These are phyloP conservation scores for Vaccinium corymbosum DNA, from an alignment of 148 eudicot species.

Conservation along the genomic window DNA sequence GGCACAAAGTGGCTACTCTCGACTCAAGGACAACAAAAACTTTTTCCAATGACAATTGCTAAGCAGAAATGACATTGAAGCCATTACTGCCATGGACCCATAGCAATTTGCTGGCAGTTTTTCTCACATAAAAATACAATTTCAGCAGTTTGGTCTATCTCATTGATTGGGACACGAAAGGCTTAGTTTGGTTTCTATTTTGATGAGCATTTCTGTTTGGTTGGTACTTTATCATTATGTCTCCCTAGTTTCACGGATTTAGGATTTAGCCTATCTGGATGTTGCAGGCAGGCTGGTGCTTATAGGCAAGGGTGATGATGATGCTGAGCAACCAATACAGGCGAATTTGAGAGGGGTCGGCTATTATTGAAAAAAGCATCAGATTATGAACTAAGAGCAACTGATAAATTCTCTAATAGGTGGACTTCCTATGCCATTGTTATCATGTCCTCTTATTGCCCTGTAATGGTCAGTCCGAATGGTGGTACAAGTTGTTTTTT, in stretches of 20 bases:
- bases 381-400: not conserved
- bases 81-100: not conserved
- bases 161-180: not conserved
- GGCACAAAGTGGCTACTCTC: too few species aligned
- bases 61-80: not conserved
- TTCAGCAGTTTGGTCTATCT: not conserved
- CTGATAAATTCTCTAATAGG: not conserved
- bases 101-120: not conserved
- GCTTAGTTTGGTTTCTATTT: not conserved
- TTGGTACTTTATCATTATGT: not conserved
- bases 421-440: not conserved
- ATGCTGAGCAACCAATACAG: constrained; percentile 26
- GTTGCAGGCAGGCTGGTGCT: constrained; percentile 59
- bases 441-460: constrained; percentile 5
- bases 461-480: not conserved
- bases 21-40: not conserved
- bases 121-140: not conserved
- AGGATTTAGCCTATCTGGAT: not conserved
- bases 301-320: constrained; percentile 41
- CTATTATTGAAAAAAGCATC: constrained; percentile 42
- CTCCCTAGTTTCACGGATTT: not conserved
- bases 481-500: not conserved
- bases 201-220: not conserved
- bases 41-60: not conserved
- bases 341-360: constrained; percentile 51